Evolutionary conservation across 805 yeast species (phyloP).

Genomic region (Monosporozyma servazzii): DNA sequence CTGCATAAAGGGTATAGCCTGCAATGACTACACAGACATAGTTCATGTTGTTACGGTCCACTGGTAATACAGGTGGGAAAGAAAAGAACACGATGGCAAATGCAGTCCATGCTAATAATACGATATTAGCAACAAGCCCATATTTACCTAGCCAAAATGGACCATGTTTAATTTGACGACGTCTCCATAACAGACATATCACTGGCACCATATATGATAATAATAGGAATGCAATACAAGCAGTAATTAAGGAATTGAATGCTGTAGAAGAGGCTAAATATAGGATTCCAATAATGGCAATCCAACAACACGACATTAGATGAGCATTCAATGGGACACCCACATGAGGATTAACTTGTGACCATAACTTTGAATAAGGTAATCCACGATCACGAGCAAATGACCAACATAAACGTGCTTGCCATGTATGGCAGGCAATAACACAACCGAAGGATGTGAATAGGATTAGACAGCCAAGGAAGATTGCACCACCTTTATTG

Average conservation of each 20-base stretch:
- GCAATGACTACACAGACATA: conserved; percentile 51
- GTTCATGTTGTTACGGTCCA: conserved; percentile 52
- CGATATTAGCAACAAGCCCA: conserved; percentile 43
- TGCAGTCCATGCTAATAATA: conserved; percentile 46
- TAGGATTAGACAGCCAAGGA: conserved; percentile 42
- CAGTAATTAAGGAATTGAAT: conserved; percentile 55
- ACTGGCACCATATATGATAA: conserved; percentile 53
- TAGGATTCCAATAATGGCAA: conserved; percentile 47
- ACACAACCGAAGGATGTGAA: conserved; percentile 55
- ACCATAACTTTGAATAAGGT: conserved; percentile 48
- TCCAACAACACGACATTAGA: conserved; percentile 43
- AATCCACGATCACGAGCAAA: conserved; percentile 64
- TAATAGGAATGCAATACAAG: conserved; percentile 52
- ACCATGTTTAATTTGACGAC: conserved; percentile 42
- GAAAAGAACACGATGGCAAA: conserved; percentile 55
- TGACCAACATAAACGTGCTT: conserved; percentile 63
- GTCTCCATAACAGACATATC: conserved; percentile 37
- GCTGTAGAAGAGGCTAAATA: conserved; percentile 62
- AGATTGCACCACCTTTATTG: conserved; percentile 49
- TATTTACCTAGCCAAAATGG: conserved; percentile 58
- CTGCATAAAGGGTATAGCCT: conserved; percentile 37
- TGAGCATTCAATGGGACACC: conserved; percentile 60
- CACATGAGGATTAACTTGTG: conserved; percentile 40
- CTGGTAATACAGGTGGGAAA: conserved; percentile 59
- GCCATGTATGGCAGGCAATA: conserved; percentile 63